Evolutionary conservation across 768 basidiomycete genomes (phyloP), one percentile per base, ranked within the genome.

Genomic region (Suillus cothurnatus): DNA sequence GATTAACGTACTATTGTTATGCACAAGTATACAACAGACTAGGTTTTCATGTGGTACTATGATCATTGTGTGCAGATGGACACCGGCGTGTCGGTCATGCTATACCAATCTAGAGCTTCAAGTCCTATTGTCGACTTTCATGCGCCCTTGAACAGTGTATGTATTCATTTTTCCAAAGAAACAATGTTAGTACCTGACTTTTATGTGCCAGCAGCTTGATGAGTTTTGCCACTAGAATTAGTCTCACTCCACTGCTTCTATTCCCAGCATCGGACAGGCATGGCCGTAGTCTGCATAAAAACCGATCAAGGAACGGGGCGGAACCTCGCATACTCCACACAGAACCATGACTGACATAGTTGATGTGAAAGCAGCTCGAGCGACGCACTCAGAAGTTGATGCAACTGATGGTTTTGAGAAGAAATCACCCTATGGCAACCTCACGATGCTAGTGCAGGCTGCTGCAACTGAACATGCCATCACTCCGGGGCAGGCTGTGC

Each of bases 381-480:
- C 31, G 31, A 26, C 23, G 31, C 61, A 41, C 11, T 61, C 45
- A 6, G 64, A 69, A 41, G 19, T 52, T 9, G 26, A 32, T 11
- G 67, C 67, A 5, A 8, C 53, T 4, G n/a, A 47, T 14, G 63
- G 62, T 65, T 23, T 64, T 39, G 69, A 71, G 39, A 68, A 71
- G 32, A 36, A 34, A 21, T 19, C 62, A 4, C 50, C 45, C 7
- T 50, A 64, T 1, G 61, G 41, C 21, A 66, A 73, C 55, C 64
- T 73, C 23, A 57, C 72, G 3, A 63, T 70, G 43, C 67, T 75
- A 8, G 73, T 70, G 5, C 61, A 69, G 50, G 73, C 64, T 0
- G 73, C 74, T 5, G 70, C 67, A 8, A 64, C 58, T 8, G 70
- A 74, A 3, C 73, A 68, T 61, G 72, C 70, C 2, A 53, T 70